Evolutionary conservation across 2,329 filamentous ascomycete genomes (phyloP).

Genomic region (Exophiala sp.): DNA sequence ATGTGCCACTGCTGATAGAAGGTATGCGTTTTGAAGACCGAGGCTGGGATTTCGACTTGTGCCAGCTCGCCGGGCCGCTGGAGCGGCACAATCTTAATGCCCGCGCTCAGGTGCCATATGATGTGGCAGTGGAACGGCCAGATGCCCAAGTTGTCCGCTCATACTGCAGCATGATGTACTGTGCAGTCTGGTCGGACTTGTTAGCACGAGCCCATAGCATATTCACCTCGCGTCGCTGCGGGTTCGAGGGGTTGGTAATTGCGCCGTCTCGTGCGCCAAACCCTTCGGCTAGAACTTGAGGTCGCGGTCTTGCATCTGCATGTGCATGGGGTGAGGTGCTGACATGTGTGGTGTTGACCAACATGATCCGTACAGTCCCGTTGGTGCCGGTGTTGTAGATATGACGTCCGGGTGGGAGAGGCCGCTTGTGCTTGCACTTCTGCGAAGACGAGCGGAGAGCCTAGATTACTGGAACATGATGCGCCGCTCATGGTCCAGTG

Average conservation of each 20-base stretch:
- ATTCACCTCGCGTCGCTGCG: slow-evolving; percentile 38
- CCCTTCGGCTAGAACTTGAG: slow-evolving; percentile 23
- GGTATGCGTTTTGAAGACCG: slow-evolving; percentile 7
- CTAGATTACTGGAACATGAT: slow-evolving; percentile 46
- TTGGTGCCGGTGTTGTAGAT: slow-evolving; percentile 21
- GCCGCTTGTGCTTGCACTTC: slow-evolving; percentile 9
- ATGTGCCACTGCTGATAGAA: slow-evolving; percentile 14
- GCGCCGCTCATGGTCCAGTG: slow-evolving; percentile 31
- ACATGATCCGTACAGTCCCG: slow-evolving; percentile 16
- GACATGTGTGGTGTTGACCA: slow-evolving; percentile 27
- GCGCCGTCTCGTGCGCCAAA: slow-evolving; percentile 23
- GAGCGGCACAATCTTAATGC: slow-evolving; percentile 17
- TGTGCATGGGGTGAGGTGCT: slow-evolving; percentile 37
- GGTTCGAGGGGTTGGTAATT: slow-evolving; percentile 32
- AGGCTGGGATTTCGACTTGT: slow-evolving; percentile 13
- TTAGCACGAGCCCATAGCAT: slow-evolving; percentile 25
- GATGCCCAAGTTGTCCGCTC: slow-evolving; percentile 40
- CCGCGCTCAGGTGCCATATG: slow-evolving; percentile 28
- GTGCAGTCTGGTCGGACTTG: slow-evolving; percentile 19
- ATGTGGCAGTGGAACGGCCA: slow-evolving; percentile 44
- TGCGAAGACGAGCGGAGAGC: slow-evolving; percentile 38
- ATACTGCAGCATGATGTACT: slow-evolving; percentile 40
- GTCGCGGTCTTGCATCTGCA: slow-evolving; percentile 33
- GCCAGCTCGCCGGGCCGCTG: slow-evolving; percentile 16
- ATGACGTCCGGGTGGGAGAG: slow-evolving; percentile 13